Conservation (phyloP, 2,329 filamentous ascomycete genomes). For the Colletotrichum destructivum region DNA sequence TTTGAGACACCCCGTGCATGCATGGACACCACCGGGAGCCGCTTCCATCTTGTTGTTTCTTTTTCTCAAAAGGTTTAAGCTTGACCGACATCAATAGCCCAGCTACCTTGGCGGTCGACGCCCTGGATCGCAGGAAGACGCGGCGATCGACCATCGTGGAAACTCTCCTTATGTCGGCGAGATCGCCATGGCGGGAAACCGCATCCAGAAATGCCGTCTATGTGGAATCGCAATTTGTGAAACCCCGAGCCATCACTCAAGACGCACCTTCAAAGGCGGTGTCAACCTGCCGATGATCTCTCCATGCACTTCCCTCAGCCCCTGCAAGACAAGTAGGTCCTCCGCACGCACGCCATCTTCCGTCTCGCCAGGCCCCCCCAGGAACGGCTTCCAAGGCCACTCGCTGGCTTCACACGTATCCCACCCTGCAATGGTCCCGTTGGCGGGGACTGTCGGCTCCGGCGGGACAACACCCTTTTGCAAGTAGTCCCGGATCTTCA, state of each 20-base stretch:
- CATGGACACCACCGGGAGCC: neutral
- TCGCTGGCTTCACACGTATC: conserved; percentile 49
- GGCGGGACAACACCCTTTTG: conserved; percentile 54
- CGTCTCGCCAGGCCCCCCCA: neutral
- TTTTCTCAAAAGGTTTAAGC: conserved; percentile 5
- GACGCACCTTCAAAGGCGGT: conserved; percentile 31
- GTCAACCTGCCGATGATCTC: conserved; percentile 25
- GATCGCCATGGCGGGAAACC: conserved; percentile 6
- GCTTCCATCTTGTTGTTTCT: conserved; percentile 4
- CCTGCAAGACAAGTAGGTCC: conserved; percentile 20
- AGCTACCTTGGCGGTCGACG: conserved; percentile 21
- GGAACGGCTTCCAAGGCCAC: conserved; percentile 47
- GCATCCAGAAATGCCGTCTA: conserved; percentile 16
- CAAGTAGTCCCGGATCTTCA: conserved; percentile 53
- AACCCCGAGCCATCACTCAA: neutral
- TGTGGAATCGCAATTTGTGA: neutral
- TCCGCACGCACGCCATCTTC: conserved; percentile 22
- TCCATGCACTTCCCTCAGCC: conserved; percentile 33
- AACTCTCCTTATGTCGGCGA: conserved; percentile 12
- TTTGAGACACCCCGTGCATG: too few species aligned
- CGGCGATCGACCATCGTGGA: neutral
- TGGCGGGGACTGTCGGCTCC: conserved; percentile 40
- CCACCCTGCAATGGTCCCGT: conserved; percentile 44
- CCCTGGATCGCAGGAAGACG: conserved; percentile 8
- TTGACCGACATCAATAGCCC: neutral